Percentiles rank a stretch among this genome's conserved stretches.
These are phyloP conservation scores for Amaranthus palmeri DNA, from an alignment of 148 eudicot species.

Conservation along the genomic window DNA sequence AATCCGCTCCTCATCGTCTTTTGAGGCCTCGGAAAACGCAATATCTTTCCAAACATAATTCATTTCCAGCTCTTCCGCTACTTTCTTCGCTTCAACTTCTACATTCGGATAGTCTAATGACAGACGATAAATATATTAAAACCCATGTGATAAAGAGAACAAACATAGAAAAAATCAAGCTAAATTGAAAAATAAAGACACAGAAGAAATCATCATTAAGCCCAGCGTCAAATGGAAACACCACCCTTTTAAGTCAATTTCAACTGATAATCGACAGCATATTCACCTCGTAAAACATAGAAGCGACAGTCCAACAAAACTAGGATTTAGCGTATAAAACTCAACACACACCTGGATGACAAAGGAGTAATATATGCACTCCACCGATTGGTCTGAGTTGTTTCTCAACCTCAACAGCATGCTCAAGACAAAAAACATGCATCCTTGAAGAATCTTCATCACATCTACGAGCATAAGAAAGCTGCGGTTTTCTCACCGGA, in stretches of 20 bases:
- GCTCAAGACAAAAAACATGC: constrained; percentile 95
- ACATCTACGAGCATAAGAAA: constrained; percentile 36
- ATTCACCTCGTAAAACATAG: background rate
- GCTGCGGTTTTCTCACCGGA: constrained; percentile 23
- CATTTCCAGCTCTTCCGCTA: constrained; percentile 69
- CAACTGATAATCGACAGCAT: background rate
- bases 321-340: background rate
- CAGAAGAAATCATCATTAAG: background rate
- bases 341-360: constrained; percentile 76
- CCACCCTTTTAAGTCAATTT: background rate
- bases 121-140: constrained; percentile 9
- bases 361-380: constrained; percentile 68
- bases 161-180: background rate
- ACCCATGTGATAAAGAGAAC: background rate
- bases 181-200: background rate
- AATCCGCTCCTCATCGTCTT: constrained; percentile 63
- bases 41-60: constrained; percentile 57
- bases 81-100: constrained; percentile 64
- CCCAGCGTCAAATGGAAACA: background rate
- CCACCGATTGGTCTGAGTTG: constrained; percentile 72
- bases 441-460: constrained; percentile 82
- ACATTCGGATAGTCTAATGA: constrained; percentile 80
- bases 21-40: constrained; percentile 48
- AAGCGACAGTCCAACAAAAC: background rate
- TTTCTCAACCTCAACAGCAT: constrained; percentile 80